Percentiles rank a stretch among this genome's conserved stretches.
Evolutionary conservation across 345 rosid genomes (phyloP).

Genomic region (Linum usitatissimum): DNA sequence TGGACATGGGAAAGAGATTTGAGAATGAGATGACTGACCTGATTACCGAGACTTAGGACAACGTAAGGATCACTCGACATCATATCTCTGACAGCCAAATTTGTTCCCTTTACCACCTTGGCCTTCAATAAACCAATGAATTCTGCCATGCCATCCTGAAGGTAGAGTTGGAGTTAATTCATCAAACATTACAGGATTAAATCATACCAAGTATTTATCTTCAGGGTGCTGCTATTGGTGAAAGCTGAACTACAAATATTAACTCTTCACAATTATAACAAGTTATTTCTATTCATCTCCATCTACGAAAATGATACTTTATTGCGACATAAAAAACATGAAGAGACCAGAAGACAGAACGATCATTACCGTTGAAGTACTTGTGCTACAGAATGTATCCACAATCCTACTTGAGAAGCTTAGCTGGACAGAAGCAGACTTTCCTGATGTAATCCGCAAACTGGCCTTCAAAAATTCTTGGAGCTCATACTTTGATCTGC

Average conservation of each 20-base stretch:
- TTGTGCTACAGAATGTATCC: slow-evolving; percentile 53
- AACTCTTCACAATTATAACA: not conserved
- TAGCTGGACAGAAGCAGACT: slow-evolving; percentile 35
- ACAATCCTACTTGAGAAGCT: slow-evolving; percentile 48
- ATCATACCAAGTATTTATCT: not conserved
- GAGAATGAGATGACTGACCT: slow-evolving; percentile 35
- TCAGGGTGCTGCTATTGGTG: not conserved
- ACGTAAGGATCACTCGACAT: slow-evolving; percentile 94
- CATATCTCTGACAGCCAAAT: slow-evolving; percentile 86
- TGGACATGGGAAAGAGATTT: not conserved
- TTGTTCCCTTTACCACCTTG: slow-evolving; percentile 55
- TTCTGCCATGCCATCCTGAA: slow-evolving; percentile 75
- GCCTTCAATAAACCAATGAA: slow-evolving; percentile 80
- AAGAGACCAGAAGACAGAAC: not conserved
- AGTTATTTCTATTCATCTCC: not conserved
- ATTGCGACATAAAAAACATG: not conserved
- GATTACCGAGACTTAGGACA: slow-evolving; percentile 62
- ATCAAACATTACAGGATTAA: no score
- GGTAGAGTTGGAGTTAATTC: slow-evolving; percentile 17
- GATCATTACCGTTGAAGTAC: slow-evolving; percentile 30
- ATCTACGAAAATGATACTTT: not conserved
- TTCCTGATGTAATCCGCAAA: slow-evolving; percentile 59
- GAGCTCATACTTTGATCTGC: slow-evolving; percentile 86
- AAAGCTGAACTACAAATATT: not conserved
- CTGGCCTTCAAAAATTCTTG: slow-evolving; percentile 92